Base-by-base conservation (phyloP, 805 yeast genomes). In the Candida pseudoglaebosa region DNA sequence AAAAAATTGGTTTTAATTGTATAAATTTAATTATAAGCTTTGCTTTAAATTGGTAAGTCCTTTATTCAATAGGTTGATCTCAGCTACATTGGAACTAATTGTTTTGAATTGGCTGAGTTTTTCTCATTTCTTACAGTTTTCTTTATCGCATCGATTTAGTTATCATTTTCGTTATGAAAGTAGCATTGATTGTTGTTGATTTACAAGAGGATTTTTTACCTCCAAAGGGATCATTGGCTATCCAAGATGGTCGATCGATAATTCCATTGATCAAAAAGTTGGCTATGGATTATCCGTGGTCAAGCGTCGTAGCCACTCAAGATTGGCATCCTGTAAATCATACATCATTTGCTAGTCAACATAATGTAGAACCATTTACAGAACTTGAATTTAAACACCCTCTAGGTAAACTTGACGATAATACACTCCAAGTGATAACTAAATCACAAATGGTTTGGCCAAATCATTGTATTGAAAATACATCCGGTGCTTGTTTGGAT, bases 291-390 rank as follows among this genome's bases (percentile, higher is more conserved):
- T 70, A 62, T 38, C 54, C 69, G 4, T 89, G 93, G 91, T 66
- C 70, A 32, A 61, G 78, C 5, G 67, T 87, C 1, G 75, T 84
- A 0, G 81, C 86, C 28, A 82, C 95, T 2, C 79, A 82, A 54
- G 98, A 90, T 55, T 87, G 95, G 93, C 98, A 90, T 57, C 95
- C 96, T 0, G 28, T 45, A 9, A 69, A 76, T 49, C 98, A 90
- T 56, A 70, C 74, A 0, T 88, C 96, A 5, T 90, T 90, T 69
- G 95, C 97, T 0, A 71, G 82, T 0, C 74, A 71, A 34, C 89
- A 88, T 52, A 34, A 45, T 1, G 58, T 56, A 47, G 24, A 59
- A 2, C 84, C 89, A 2, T 89, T 68, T 53, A 62, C 78, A 0
- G 53, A 64, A 1, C 47, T 76, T 29, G 62, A 54, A 13, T 77